Evolutionary conservation across 1,139 yeast species (phyloP), one percentile per base, ranked within the genome.

Genomic region (Scheffersomyces cryptocercus): DNA sequence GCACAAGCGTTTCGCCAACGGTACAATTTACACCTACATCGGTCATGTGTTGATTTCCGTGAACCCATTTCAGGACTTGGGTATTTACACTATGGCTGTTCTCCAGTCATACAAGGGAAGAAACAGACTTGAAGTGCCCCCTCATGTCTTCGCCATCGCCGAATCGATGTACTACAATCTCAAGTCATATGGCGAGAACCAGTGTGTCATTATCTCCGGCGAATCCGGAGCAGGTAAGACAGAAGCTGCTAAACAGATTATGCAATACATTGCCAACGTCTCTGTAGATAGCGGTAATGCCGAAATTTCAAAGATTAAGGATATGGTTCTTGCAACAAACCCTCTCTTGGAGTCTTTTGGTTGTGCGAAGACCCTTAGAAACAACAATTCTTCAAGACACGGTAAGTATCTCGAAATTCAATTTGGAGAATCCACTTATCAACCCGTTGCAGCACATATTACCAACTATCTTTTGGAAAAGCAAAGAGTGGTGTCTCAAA

Each of bases 221-320:
- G 99, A 95, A 65, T 89, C 97, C 1, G 99, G 99, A 49, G 99
- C 99, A 2, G 99, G 99, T 41, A 93, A 93, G 65, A 93, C 99
- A 5, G 99, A 93, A 67, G 98, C 99, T 14, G 99, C 99, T 34
- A 93, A 93, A 70, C 85, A 95, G 61, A 93, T 93, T 67, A 95
- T 95, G 99, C 98, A 95, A 65, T 95, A 95, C 63, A 88, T 95
- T 56, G 97, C 99, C 37, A 84, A 93, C 35, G 97, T 90, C 5
- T 70, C 76, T 2, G 75, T 71, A 12, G 75, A 68, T 46, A 38
- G 48, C 5, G 55, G 58, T 29, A 46, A 53, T 38, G 47, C 46
- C 26, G 75, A 68, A 65, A 93, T 95, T 59, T 82, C 88, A 50
- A 84, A 84, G 57, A 91, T 93, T 65, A 93, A 91, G 64, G 97